A percentile compares a stretch with the other conserved stretches of the same genome.
Conservation (phyloP, 1,284 basidiomycete genomes). For the Golubevia pallescens region DNA sequence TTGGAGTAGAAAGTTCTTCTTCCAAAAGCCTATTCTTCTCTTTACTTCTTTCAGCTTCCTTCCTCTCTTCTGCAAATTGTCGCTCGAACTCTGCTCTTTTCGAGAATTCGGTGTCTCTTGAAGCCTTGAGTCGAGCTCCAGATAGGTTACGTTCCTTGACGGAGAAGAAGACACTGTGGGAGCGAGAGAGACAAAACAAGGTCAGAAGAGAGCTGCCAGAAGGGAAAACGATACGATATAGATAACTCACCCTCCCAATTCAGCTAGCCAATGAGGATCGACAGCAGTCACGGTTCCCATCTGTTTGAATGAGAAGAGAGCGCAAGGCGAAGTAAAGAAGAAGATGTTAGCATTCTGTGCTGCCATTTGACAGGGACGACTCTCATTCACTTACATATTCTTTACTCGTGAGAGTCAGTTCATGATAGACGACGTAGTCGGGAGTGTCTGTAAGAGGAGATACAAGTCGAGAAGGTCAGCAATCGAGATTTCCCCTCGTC, state of each 20-base stretch:
- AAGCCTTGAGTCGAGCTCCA: background rate
- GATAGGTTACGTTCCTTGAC: background rate
- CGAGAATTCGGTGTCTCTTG: background rate
- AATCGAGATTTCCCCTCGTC: background rate
- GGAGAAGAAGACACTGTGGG: background rate
- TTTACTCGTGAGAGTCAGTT: slow-evolving; percentile 68
- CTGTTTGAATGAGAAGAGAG: no score
- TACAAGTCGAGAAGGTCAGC: slow-evolving; percentile 21
- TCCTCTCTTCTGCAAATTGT: slow-evolving; percentile 1
- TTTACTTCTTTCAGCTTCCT: background rate
- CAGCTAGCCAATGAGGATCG: slow-evolving; percentile 63
- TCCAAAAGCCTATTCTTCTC: background rate
- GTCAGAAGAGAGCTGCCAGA: background rate
- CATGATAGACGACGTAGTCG: slow-evolving; percentile 95
- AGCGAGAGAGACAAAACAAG: background rate
- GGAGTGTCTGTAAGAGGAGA: slow-evolving; percentile 75
- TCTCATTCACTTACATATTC: no score
- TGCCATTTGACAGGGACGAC: no score
- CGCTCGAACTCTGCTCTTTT: background rate
- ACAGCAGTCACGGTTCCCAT: slow-evolving; percentile 62
- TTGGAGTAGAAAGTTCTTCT: background rate
- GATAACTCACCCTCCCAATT: slow-evolving; percentile 24
- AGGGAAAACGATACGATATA: background rate
- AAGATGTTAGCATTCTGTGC: no score
- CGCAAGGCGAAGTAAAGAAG: no score